These are phyloP conservation scores for Suhomyces tanzawaensis DNA, from an alignment of 805 yeast species.

Conservation along the genomic window DNA sequence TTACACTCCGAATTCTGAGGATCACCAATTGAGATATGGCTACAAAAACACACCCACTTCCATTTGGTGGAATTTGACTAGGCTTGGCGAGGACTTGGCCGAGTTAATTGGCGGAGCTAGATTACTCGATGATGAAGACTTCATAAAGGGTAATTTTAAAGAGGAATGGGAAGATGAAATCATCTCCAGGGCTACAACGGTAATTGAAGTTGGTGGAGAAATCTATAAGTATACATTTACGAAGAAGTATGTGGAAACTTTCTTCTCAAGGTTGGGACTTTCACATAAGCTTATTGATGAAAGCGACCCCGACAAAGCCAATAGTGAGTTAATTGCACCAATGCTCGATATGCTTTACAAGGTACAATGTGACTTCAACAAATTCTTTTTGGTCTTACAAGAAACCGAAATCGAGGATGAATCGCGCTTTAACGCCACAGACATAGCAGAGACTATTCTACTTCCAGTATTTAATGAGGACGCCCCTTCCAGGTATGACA, in stretches of 20 bases:
- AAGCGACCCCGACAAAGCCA: constrained; percentile 35
- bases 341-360: constrained; percentile 58
- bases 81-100: constrained; percentile 80
- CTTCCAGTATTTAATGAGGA: constrained; percentile 18
- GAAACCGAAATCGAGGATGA: constrained; percentile 24
- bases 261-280: constrained; percentile 72
- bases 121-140: constrained; percentile 43
- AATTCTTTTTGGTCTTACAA: constrained; percentile 69
- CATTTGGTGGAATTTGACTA: constrained; percentile 89
- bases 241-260: constrained; percentile 50
- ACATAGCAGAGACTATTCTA: constrained; percentile 19
- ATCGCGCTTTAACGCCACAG: constrained; percentile 9
- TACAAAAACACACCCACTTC: constrained; percentile 82
- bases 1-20: constrained; percentile 90
- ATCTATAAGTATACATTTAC: constrained; percentile 65
- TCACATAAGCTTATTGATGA: constrained; percentile 32
- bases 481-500: constrained; percentile 18
- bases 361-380: constrained; percentile 74
- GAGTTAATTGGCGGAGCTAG: constrained; percentile 72
- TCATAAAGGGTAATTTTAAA: constrained; percentile 41
- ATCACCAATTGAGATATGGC: constrained; percentile 65
- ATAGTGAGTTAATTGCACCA: constrained; percentile 51
- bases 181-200: constrained; percentile 57
- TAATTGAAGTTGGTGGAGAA: constrained; percentile 63
- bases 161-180: constrained; percentile 52